Percentiles rank a stretch among this genome's conserved stretches.
phyloP scores from a whole-genome alignment of 495 filamentous ascomycete species.

The Delitschia confertaspora region DNA sequence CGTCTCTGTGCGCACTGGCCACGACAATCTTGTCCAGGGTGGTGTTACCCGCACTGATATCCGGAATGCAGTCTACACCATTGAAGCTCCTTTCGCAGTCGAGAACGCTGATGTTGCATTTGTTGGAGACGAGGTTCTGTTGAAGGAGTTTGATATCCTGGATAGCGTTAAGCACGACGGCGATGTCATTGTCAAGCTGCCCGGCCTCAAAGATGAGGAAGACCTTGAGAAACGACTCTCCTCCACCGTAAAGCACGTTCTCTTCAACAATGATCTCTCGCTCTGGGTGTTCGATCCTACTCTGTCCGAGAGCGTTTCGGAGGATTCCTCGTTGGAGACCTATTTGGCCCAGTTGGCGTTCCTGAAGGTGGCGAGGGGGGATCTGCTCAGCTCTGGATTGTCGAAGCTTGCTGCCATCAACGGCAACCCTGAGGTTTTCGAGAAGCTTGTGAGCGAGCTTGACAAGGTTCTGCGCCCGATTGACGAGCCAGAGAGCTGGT shows the following conservation, averaged over 20 bases:
- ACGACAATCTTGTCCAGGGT: constrained; percentile 83
- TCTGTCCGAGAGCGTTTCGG: constrained; percentile 52
- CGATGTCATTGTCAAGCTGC: constrained; percentile 64
- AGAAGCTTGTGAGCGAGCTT: constrained; percentile 56
- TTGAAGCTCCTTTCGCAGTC: constrained; percentile 76
- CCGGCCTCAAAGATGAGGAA: constrained; percentile 72
- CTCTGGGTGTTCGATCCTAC: constrained; percentile 67
- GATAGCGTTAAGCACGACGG: constrained; percentile 61
- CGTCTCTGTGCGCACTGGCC: constrained; percentile 61
- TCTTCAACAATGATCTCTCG: constrained; percentile 58
- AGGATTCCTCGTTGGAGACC: constrained; percentile 46
- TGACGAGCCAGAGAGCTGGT: constrained; percentile 72
- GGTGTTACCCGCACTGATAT: constrained; percentile 79
- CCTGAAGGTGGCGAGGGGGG: constrained; percentile 58
- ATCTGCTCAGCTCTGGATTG: constrained; percentile 42
- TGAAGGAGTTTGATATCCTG: constrained; percentile 65
- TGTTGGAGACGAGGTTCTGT: constrained; percentile 67
- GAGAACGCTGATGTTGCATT: constrained; percentile 69
- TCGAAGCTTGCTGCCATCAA: constrained; percentile 52
- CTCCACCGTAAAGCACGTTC: constrained; percentile 50
- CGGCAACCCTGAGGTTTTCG: constrained; percentile 46
- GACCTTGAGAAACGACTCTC: constrained; percentile 86
- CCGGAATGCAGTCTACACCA: constrained; percentile 65
- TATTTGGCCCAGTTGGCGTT: constrained; percentile 70
- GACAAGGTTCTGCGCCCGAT: constrained; percentile 59